Evolutionary conservation across 306 rosid species (phyloP).

Genomic region (Biancaea sappan): DNA sequence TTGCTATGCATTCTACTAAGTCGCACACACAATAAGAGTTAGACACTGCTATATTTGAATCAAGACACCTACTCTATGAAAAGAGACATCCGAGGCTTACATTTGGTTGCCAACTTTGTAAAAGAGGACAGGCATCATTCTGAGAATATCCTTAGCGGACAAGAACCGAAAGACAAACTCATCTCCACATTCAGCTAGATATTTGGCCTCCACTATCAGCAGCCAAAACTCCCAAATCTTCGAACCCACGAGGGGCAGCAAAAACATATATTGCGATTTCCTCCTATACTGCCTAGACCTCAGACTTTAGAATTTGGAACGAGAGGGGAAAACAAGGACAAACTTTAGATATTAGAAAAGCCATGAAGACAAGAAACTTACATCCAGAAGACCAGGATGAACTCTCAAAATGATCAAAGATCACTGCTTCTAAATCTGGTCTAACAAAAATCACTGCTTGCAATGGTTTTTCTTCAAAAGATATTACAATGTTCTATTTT

Average conservation of each 20-base stretch:
- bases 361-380: background rate
- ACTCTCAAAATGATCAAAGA: background rate
- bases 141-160: background rate
- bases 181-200: background rate
- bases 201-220: background rate
- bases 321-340: background rate
- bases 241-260: background rate
- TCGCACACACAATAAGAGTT: background rate
- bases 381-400: background rate
- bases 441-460: background rate
- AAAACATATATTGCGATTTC: no score
- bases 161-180: background rate
- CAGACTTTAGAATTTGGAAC: background rate
- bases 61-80: background rate
- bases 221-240: background rate
- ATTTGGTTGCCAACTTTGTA: background rate
- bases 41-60: background rate
- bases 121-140: background rate
- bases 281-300: background rate
- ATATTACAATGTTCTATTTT: background rate
- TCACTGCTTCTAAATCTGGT: constrained; percentile 2
- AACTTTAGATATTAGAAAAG: background rate
- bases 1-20: background rate
- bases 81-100: background rate
- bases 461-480: background rate